A percentile compares a stretch with the other conserved stretches of the same genome.
Evolutionary conservation across 2,329 filamentous ascomycete genomes (phyloP).

Genomic region (Calonectria hongkongensis): DNA sequence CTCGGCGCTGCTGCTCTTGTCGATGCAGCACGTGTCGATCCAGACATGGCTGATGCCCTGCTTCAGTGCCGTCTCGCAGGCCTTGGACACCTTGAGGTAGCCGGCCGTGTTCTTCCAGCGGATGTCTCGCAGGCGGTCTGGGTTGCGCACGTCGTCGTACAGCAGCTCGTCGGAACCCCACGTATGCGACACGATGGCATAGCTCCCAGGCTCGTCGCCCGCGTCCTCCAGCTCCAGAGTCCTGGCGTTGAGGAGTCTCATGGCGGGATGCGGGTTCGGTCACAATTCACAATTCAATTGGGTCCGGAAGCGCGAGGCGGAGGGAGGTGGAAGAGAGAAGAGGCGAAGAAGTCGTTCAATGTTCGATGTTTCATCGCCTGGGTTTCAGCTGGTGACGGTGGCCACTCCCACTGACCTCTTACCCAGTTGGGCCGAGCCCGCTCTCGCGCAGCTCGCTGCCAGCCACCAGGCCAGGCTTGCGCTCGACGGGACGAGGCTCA

Average conservation of each 20-base stretch:
- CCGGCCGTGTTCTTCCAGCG: constrained; percentile 47
- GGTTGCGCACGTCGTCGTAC: constrained; percentile 49
- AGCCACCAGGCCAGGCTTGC: constrained; percentile 8
- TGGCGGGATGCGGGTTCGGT: constrained; percentile 32
- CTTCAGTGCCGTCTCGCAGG: constrained; percentile 50
- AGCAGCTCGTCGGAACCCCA: constrained; percentile 53
- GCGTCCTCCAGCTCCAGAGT: constrained; percentile 51
- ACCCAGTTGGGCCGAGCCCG: constrained; percentile 36
- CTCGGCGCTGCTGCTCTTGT: constrained; percentile 53
- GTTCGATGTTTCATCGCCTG: constrained; percentile 34
- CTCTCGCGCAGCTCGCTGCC: background rate
- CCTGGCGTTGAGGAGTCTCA: constrained; percentile 55
- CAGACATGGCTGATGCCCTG: constrained; percentile 51
- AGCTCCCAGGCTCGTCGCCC: constrained; percentile 45
- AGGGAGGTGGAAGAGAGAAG: constrained; percentile 17
- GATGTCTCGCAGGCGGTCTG: constrained; percentile 46
- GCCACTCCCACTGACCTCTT: constrained; percentile 36
- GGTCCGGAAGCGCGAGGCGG: background rate
- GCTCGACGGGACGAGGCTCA: constrained; percentile 15
- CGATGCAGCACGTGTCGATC: constrained; percentile 56
- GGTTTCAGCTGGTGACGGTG: constrained; percentile 41
- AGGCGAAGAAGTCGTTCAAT: constrained; percentile 1
- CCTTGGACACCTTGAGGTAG: constrained; percentile 49
- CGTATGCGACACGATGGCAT: constrained; percentile 55
- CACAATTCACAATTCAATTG: constrained; percentile 33